Percentiles rank a stretch among this genome's conserved stretches.
These are phyloP conservation scores for Cutaneotrichosporon arboriforme DNA, from an alignment of 1,284 basidiomycete genomes.

Conservation along the genomic window DNA sequence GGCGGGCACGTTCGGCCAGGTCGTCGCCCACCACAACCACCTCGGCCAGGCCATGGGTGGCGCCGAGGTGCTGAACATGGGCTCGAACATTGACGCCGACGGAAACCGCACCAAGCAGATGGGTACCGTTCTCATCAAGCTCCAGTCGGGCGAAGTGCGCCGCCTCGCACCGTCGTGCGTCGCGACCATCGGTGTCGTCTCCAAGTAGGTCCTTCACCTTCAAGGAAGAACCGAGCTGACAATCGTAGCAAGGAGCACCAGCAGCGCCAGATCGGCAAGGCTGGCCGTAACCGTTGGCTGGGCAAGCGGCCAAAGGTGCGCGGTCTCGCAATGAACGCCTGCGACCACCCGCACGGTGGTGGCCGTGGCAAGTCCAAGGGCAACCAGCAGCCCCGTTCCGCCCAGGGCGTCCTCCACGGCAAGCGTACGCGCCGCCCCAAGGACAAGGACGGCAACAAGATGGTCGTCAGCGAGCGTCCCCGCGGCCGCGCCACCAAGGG, in stretches of 20 bases:
- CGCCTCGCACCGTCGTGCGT: slow-evolving; percentile 75
- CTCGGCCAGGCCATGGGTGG: slow-evolving; percentile 50
- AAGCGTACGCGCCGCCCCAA: slow-evolving; percentile 87
- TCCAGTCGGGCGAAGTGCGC: slow-evolving; percentile 90
- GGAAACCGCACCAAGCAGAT: slow-evolving; percentile 24
- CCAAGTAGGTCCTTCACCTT: slow-evolving; percentile 56
- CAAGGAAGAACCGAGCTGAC: background rate
- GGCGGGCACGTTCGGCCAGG: slow-evolving; percentile 79
- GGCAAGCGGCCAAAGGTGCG: slow-evolving; percentile 81
- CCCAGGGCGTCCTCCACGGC: slow-evolving; percentile 89
- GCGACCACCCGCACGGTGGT: slow-evolving; percentile 93
- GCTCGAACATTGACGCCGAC: slow-evolving; percentile 22
- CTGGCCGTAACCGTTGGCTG: slow-evolving; percentile 82
- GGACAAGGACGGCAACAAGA: slow-evolving; percentile 87
- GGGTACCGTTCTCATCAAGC: slow-evolving; percentile 61
- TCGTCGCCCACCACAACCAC: slow-evolving; percentile 59
- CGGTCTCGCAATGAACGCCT: slow-evolving; percentile 98
- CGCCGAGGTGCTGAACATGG: slow-evolving; percentile 37
- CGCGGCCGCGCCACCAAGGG: slow-evolving; percentile 56
- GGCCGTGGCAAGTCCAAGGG: slow-evolving; percentile 97
- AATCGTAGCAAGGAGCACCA: slow-evolving; percentile 67
- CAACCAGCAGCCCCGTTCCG: slow-evolving; percentile 83
- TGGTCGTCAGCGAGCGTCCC: slow-evolving; percentile 83
- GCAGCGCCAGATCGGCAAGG: slow-evolving; percentile 79
- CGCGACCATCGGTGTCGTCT: slow-evolving; percentile 87